phyloP scores from a whole-genome alignment of 108 stramenopile species.

The Skeletonema tropicum region DNA sequence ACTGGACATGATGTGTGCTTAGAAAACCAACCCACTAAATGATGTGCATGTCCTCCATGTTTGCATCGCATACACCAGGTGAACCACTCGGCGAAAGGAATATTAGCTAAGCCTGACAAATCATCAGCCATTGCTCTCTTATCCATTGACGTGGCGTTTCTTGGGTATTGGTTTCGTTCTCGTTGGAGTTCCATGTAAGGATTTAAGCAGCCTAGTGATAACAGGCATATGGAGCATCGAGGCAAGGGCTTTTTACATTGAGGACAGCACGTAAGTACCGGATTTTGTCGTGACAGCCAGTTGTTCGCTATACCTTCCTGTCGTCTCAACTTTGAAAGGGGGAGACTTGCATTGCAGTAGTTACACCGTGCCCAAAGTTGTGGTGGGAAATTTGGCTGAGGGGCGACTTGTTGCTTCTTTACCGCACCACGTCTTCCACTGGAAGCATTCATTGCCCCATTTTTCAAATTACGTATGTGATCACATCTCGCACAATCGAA shows the following conservation, averaged over 20 bases:
- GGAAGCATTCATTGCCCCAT: slow-evolving; percentile 5
- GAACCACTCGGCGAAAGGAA: slow-evolving; percentile 89
- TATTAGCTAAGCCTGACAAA: slow-evolving; percentile 60
- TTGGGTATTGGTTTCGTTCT: slow-evolving; percentile 51
- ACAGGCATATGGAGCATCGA: slow-evolving; percentile 85
- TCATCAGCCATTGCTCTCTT: slow-evolving; percentile 48
- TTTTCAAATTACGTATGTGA: slow-evolving; percentile 59
- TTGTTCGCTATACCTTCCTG: slow-evolving; percentile 75
- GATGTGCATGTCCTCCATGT: slow-evolving; percentile 86
- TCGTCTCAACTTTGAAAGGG: slow-evolving; percentile 63
- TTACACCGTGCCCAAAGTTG: slow-evolving; percentile 80
- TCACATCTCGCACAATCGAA: slow-evolving; percentile 84
- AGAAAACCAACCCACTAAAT: slow-evolving; percentile 88
- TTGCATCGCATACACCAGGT: slow-evolving; percentile 93
- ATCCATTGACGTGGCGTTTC: slow-evolving; percentile 30
- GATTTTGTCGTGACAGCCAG: slow-evolving; percentile 81
- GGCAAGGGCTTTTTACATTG: slow-evolving; percentile 88
- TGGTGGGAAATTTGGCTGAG: slow-evolving; percentile 46
- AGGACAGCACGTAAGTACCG: slow-evolving; percentile 87
- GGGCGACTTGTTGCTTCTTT: slow-evolving; percentile 31
- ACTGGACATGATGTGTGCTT: slow-evolving; percentile 83
- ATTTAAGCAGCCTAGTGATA: slow-evolving; percentile 82
- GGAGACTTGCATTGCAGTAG: slow-evolving; percentile 70
- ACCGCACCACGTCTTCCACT: slow-evolving; percentile 19
- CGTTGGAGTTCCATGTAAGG: slow-evolving; percentile 86